Evolutionary conservation across 768 basidiomycete genomes (phyloP).

Genomic region (Lactifluus rugatus): DNA sequence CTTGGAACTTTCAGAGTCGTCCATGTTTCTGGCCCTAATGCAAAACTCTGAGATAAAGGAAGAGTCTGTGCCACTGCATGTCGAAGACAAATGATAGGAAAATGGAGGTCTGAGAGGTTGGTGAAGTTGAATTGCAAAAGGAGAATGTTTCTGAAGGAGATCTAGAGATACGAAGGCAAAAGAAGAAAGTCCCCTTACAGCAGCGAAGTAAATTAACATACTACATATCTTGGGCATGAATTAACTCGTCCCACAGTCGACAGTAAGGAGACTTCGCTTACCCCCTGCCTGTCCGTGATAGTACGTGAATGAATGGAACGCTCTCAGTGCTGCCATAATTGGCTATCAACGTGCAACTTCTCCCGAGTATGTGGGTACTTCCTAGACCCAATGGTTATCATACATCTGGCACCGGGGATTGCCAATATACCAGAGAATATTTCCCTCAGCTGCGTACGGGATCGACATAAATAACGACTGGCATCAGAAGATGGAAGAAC

Average conservation of each 20-base stretch:
- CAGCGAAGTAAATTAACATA: too few relatives aligned
- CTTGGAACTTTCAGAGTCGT: constrained; percentile 36
- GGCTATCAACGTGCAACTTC: not conserved
- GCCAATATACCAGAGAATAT: not conserved
- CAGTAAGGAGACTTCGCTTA: too few relatives aligned
- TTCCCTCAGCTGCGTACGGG: not conserved
- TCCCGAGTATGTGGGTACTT: not conserved
- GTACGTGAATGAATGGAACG: not conserved
- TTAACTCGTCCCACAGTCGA: too few relatives aligned
- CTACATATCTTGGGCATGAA: too few relatives aligned
- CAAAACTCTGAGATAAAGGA: not conserved
- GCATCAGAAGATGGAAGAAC: not conserved
- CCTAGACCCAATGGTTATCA: not conserved
- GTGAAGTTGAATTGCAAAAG: too few relatives aligned
- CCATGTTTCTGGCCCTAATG: constrained; percentile 36
- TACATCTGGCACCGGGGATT: not conserved
- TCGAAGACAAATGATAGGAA: too few relatives aligned
- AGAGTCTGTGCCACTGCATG: not conserved
- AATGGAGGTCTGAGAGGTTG: too few relatives aligned
- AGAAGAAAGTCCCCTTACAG: too few relatives aligned
- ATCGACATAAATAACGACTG: not conserved
- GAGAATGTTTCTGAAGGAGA: too few relatives aligned
- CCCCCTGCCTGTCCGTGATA: too few relatives aligned
- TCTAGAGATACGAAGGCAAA: too few relatives aligned
- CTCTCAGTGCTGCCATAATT: not conserved